Evolutionary conservation across 1,139 yeast species (phyloP), one percentile per base, ranked within the genome.

Genomic region (Scheffersomyces cryptocercus): DNA sequence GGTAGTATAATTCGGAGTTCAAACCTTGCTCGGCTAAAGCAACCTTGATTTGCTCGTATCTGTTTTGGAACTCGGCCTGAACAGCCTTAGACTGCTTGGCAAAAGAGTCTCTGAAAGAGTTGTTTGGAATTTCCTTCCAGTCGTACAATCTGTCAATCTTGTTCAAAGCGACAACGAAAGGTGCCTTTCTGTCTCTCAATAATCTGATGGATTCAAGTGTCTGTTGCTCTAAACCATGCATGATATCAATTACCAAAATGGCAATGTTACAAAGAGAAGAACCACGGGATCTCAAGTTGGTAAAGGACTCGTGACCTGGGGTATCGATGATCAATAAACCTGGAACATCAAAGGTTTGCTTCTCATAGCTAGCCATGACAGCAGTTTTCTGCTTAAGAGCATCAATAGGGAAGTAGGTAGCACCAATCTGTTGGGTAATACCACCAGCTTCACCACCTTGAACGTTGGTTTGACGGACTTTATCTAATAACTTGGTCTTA

Each of bases 361-460:
- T 86, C 67, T 89, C 97, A 65, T 81, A 87, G 55, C 83, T 76
- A 48, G 89, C 82, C 97, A 93, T 91, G 40, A 86, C 95, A 38
- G 84, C 85, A 34, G 98, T 93, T 74, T 95, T 95, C 61, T 83
- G 83, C 67, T 84, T 84, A 60, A 93, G 89, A 35, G 98, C 89
- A 29, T 87, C 95, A 56, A 93, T 91, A 47, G 99, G 99, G 88
- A 93, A 95, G 69, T 91, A 95, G 24, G 99, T 95, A 41, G 99
- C 99, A 82, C 99, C 99, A 64, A 93, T 93, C 72, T 93, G 99
- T 79, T 93, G 99, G 54, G 99, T 93, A 65, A 93, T 95, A 77
- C 99, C 99, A 77, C 99, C 99, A 45, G 99, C 99, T 75, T 93
- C 99, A 64, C 99, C 99, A 67, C 97, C 99, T 77, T 93, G 99